Conservation (phyloP, 192 early-diverging fungal species). For the Thoreauomyces humboldtii region DNA sequence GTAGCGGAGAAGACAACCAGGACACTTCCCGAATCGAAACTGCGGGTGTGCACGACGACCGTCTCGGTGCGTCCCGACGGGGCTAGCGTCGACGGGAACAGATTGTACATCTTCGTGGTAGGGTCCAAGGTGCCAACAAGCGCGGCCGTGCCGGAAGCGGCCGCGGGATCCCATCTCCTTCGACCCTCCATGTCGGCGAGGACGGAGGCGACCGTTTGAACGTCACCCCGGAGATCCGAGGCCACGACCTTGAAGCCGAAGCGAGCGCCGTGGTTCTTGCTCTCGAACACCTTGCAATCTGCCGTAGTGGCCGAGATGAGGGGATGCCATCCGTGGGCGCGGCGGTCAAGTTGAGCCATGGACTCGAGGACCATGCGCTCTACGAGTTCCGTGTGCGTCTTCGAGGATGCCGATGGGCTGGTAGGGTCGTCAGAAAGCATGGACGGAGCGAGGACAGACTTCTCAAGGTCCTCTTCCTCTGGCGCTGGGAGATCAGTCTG, state of each 20-base stretch:
- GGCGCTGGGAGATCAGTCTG: too few species aligned
- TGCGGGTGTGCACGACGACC: neutral
- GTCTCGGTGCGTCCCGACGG: neutral
- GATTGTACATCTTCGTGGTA: neutral
- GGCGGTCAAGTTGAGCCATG: neutral
- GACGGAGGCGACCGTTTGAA: neutral
- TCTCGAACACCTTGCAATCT: neutral
- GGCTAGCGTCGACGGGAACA: neutral
- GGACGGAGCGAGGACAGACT: too few species aligned
- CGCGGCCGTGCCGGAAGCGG: too few species aligned
- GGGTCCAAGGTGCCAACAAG: neutral
- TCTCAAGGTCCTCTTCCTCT: neutral
- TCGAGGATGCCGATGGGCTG: too few species aligned
- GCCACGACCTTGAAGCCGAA: slow-evolving; percentile 13
- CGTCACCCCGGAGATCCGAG: neutral
- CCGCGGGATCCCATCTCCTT: too few species aligned
- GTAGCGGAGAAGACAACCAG: neutral
- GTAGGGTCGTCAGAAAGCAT: too few species aligned
- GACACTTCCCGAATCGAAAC: neutral
- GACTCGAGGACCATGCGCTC: slow-evolving; percentile 1
- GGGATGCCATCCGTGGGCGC: neutral
- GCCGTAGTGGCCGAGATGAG: neutral
- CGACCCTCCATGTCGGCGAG: too few species aligned
- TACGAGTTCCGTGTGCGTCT: slow-evolving; percentile 8
- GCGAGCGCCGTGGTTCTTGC: neutral